Conservation (phyloP, 179 eudicot species). For the Sideroxylon spinosum region DNA sequence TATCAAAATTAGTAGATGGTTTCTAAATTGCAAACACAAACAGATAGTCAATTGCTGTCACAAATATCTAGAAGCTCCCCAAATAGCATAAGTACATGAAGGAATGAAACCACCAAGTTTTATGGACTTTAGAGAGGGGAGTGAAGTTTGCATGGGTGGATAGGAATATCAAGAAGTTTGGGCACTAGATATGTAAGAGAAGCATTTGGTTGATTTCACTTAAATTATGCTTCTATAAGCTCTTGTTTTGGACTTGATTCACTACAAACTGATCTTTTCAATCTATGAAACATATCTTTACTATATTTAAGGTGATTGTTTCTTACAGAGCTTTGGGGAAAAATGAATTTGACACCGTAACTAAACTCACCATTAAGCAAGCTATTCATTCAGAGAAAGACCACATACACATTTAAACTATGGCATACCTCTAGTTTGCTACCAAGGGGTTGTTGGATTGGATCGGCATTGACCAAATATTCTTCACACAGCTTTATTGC, state of each 20-base stretch:
- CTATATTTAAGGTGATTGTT: no score
- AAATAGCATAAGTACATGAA: neutral
- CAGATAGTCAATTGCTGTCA: neutral
- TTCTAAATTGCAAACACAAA: neutral
- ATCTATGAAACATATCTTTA: neutral
- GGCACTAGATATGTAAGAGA: neutral
- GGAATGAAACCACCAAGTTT: neutral
- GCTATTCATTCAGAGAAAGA: neutral
- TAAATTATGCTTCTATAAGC: neutral
- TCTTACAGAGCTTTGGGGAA: neutral
- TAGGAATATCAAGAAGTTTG: neutral
- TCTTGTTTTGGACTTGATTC: neutral
- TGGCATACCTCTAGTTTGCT: conserved; percentile 38
- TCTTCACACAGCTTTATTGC: conserved; percentile 50
- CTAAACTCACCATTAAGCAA: neutral
- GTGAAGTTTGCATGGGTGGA: neutral
- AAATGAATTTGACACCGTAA: neutral
- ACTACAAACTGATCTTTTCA: neutral
- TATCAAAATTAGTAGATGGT: neutral
- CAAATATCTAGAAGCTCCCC: neutral
- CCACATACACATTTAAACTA: neutral
- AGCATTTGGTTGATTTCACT: neutral
- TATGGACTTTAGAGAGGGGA: neutral
- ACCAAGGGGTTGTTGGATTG: conserved; percentile 30
- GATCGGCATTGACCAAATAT: conserved; percentile 38